Base-by-base conservation (phyloP, 2,329 filamentous ascomycete species). In the Aspergillus chevalieri region DNA sequence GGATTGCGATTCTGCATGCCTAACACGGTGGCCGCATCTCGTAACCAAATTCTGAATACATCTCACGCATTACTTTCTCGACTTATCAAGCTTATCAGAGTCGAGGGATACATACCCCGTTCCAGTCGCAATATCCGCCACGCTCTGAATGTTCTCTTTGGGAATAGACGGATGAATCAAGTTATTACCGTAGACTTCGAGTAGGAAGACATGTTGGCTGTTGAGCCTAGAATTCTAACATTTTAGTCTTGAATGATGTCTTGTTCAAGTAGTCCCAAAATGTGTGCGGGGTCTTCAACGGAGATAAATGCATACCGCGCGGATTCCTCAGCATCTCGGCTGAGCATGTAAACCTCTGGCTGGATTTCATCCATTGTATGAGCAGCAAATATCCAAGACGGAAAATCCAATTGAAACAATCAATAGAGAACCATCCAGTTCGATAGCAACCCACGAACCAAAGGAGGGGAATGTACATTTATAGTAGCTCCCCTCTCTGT, bases 91-190 rank as follows among this genome's bases (percentile, higher is more conserved):
- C 3, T 7, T 12, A 22, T 12, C n/a, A 38, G 22, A 33, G 3
- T 24, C 19, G 19, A 24, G 12, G 8, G 17, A 12, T 19, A 52
- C 48, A 17, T 55, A 64, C 62, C 63, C 63, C 3, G 63, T 66
- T 4, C 63, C 63, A n/a, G 63, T 64, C 3, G 53, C 63, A 6
- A 64, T 17, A 34, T 65, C 63, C 8, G 63, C 63, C 8, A 66
- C 44, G 3, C 53, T 28, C 1, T 47, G 49, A 9, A 65, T 42
- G 1, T 49, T 41, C 4, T 52, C 51, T 9, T 38, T 47, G 0
- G 60, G 52, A 17, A 65, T 65, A 1, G 58, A 64, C 3, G 63
- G 52, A 36, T 65, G 59, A 14, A 66, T 50, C 3, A 57, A 44
- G 2, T 48, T 46, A 3, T 50, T 48, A 7, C 56, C 55, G 28